These are phyloP conservation scores for Cynara cardunculus DNA, from an alignment of 129 eudicot species.

Conservation along the genomic window DNA sequence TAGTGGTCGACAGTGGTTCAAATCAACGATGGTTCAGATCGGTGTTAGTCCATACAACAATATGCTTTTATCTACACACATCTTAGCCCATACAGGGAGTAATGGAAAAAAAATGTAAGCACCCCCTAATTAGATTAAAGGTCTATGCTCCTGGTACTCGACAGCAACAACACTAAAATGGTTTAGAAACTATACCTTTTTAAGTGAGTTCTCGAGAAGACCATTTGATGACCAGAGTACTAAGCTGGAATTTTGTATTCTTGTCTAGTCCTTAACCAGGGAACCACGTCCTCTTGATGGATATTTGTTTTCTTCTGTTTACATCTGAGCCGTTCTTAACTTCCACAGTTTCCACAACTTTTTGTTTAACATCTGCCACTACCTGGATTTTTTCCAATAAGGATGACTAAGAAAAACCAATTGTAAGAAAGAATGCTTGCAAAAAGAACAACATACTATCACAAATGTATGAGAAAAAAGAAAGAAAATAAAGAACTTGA, in stretches of 20 bases:
- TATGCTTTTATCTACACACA: not conserved
- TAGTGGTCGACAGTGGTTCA: too few species aligned
- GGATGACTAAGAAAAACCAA: slow-evolving; percentile 16
- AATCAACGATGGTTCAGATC: too few species aligned
- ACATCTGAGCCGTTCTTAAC: slow-evolving; percentile 47
- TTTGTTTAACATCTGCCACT: slow-evolving; percentile 50
- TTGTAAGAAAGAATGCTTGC: not conserved
- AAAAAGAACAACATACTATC: not conserved
- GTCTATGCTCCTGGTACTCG: not conserved
- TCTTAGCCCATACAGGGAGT: not conserved
- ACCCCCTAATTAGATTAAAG: not conserved
- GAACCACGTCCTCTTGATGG: slow-evolving; percentile 79
- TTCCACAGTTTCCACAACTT: slow-evolving; percentile 42
- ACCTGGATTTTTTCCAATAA: slow-evolving; percentile 35
- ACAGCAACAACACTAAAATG: slow-evolving; percentile 1
- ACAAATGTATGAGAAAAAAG: not conserved
- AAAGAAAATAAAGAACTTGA: not conserved
- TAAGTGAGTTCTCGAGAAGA: slow-evolving; percentile 51
- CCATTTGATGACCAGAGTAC: slow-evolving; percentile 55
- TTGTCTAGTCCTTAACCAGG: slow-evolving; percentile 55
- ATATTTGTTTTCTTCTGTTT: slow-evolving; percentile 65
- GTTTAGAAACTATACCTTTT: slow-evolving; percentile 41
- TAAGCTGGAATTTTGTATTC: slow-evolving; percentile 34
- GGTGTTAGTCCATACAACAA: too few species aligned
- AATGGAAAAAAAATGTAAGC: not conserved